Conservation (phyloP, 176 grass and related monocot species). For the Bonia amplexicaulis region DNA sequence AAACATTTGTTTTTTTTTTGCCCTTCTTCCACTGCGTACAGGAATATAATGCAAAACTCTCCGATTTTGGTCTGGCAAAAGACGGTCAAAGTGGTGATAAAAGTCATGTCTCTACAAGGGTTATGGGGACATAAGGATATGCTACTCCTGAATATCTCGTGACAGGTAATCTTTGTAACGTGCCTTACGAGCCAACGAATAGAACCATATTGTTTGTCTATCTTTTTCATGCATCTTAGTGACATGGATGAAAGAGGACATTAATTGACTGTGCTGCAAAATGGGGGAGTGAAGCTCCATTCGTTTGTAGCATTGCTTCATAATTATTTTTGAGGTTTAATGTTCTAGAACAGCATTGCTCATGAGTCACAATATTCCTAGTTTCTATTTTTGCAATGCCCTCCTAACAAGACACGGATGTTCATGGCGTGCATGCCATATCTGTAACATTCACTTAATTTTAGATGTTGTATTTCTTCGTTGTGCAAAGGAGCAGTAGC, state of each 20-base stretch:
- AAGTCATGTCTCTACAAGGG: constrained; percentile 89
- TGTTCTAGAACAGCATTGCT: background rate
- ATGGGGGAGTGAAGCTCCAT: background rate
- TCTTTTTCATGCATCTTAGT: constrained; percentile 2
- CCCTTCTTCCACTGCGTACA: constrained; percentile 17
- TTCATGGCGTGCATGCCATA: constrained; percentile 8
- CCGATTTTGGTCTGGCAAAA: constrained; percentile 95
- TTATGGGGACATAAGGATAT: constrained; percentile 94
- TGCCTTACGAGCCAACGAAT: background rate
- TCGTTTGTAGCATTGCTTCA: background rate
- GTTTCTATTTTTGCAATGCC: background rate
- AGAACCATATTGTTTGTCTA: background rate
- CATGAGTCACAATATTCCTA: background rate
- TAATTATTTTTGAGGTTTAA: background rate
- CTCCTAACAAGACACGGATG: constrained; percentile 23
- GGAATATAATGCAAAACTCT: constrained; percentile 90
- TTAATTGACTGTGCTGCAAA: background rate
- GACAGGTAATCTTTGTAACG: constrained; percentile 58
- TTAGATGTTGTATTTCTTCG: background rate
- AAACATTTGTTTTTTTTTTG: background rate
- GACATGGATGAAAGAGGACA: background rate
- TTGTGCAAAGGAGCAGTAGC: background rate
- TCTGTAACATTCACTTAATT: constrained; percentile 28
- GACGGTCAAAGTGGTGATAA: constrained; percentile 87
- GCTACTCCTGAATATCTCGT: constrained; percentile 93